Conservation (phyloP, 2,329 filamentous ascomycete genomes). For the Aureobasidium sp. region DNA sequence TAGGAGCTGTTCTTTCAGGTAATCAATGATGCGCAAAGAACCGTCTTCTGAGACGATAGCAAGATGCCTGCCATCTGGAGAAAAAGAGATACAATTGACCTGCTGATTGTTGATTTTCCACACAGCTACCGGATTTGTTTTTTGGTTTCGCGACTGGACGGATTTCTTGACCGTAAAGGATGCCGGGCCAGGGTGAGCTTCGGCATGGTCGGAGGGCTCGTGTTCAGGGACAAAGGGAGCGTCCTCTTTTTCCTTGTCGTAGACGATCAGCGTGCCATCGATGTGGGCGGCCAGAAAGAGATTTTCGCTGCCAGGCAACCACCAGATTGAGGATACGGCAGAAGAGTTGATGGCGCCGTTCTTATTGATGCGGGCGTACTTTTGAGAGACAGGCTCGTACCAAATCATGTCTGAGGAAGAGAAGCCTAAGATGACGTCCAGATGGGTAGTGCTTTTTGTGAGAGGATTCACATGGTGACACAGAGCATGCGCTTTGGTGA, state of each 20-base stretch:
- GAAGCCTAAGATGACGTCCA: slow-evolving; percentile 92
- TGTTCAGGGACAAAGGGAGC: slow-evolving; percentile 65
- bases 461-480: slow-evolving; percentile 86
- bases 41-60: slow-evolving; percentile 91
- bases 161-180: slow-evolving; percentile 76
- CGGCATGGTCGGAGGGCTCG: slow-evolving; percentile 21
- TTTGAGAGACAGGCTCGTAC: slow-evolving; percentile 95
- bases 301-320: slow-evolving; percentile 91
- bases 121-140: slow-evolving; percentile 80
- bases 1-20: slow-evolving; percentile 78
- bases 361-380: slow-evolving; percentile 93
- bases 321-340: slow-evolving; percentile 78
- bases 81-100: slow-evolving; percentile 88
- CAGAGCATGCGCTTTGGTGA: slow-evolving; percentile 90
- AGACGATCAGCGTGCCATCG: slow-evolving; percentile 85
- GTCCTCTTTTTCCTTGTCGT: slow-evolving; percentile 96
- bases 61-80: slow-evolving; percentile 77
- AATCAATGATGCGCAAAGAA: slow-evolving; percentile 82
- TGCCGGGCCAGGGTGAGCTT: slow-evolving; percentile 32
- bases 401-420: slow-evolving; percentile 96
- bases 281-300: slow-evolving; percentile 87
- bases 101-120: slow-evolving; percentile 91
- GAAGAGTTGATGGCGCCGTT: slow-evolving; percentile 85
- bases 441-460: slow-evolving; percentile 71
- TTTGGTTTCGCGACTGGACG: slow-evolving; percentile 88